Percentiles rank a stretch among this genome's conserved stretches.
Conservation (phyloP, 192 early-diverging fungal species). For the Coemansia sp. region DNA sequence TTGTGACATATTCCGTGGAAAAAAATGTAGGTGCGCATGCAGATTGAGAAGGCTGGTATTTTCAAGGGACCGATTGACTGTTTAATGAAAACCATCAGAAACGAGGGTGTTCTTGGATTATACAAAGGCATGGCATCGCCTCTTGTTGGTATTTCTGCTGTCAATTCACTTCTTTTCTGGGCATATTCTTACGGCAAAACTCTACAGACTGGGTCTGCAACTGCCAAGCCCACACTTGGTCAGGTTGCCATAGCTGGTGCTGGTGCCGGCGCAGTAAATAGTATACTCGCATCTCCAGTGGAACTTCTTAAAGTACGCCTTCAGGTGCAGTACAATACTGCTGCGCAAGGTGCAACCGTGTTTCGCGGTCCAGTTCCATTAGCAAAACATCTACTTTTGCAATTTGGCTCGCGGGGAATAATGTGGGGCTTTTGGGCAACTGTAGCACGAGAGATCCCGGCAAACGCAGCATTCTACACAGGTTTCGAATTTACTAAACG, state of each 20-base stretch:
- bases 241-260: constrained; percentile 86
- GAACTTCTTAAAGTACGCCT: constrained; percentile 92
- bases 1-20: background rate
- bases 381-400: constrained; percentile 61
- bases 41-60: constrained; percentile 59
- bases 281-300: constrained; percentile 84
- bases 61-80: constrained; percentile 82
- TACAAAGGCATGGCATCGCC: constrained; percentile 90
- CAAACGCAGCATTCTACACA: constrained; percentile 81
- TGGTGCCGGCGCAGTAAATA: constrained; percentile 83
- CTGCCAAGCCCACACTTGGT: constrained; percentile 57
- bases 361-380: constrained; percentile 67
- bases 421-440: constrained; percentile 84
- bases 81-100: constrained; percentile 72
- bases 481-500: constrained; percentile 83
- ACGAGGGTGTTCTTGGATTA: constrained; percentile 73
- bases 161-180: constrained; percentile 85
- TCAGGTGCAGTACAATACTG: constrained; percentile 77
- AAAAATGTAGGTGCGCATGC: constrained; percentile 61
- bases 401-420: constrained; percentile 74
- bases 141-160: constrained; percentile 75
- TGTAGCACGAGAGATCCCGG: constrained; percentile 74
- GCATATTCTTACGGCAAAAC: constrained; percentile 69
- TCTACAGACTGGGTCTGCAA: constrained; percentile 52
- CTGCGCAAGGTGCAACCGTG: constrained; percentile 11